phyloP scores from a whole-genome alignment of 1,284 basidiomycete species.

The Retiboletus flavoniger region DNA sequence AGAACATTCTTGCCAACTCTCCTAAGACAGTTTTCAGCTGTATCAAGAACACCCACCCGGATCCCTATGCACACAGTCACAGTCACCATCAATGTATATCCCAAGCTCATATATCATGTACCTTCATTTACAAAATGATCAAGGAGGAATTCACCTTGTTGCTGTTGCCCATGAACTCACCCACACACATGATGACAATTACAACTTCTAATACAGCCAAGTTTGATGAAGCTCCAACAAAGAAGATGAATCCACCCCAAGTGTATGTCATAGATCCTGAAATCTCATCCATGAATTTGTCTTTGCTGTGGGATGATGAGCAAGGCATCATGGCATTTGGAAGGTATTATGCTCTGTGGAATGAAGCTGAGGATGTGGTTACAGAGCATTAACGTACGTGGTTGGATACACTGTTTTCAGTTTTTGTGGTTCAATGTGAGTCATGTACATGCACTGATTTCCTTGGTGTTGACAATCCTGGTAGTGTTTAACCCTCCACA shows the following conservation, averaged over 20 bases:
- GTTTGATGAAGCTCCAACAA: conserved; percentile 30
- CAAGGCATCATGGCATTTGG: conserved; percentile 57
- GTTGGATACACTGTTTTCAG: conserved; percentile 70
- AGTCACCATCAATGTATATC: no score
- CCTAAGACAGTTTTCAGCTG: conserved; percentile 30
- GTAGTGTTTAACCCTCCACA: conserved; percentile 70
- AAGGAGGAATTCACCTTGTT: conserved; percentile 60
- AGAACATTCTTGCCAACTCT: conserved; percentile 42
- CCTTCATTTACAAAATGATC: conserved; percentile 54
- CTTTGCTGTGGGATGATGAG: conserved; percentile 60
- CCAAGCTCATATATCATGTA: no score
- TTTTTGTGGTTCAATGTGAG: conserved; percentile 72
- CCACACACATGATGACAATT: not conserved
- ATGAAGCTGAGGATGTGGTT: conserved; percentile 67
- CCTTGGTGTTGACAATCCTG: conserved; percentile 8
- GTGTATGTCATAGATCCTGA: conserved; percentile 61
- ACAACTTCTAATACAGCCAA: conserved; percentile 22
- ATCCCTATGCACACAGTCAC: not conserved
- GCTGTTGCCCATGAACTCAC: conserved; percentile 34
- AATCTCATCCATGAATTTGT: conserved; percentile 46
- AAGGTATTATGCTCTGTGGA: conserved; percentile 64
- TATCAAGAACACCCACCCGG: conserved; percentile 25
- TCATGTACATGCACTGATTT: conserved; percentile 2
- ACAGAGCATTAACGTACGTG: conserved; percentile 63
- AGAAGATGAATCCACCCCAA: conserved; percentile 35